Evolutionary conservation across 2,329 filamentous ascomycete species (phyloP), one percentile per base, ranked within the genome.

Genomic region (Taxawa tesnikishii): DNA sequence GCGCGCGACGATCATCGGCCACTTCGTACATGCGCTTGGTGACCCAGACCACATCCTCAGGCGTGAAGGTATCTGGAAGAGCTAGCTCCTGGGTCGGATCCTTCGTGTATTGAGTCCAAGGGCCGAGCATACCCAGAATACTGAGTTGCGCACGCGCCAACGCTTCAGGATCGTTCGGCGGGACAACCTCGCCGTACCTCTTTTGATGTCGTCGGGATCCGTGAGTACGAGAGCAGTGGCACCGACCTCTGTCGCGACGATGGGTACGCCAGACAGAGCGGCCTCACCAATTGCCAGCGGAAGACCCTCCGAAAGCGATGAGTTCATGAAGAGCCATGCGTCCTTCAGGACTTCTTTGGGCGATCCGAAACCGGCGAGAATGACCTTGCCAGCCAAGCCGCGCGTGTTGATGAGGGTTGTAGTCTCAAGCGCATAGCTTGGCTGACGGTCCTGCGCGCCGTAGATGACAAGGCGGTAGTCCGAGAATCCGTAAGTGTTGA

Each of bases 401-500:
- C 70, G 69, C n/a, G 64, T 65, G 4, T 67, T 65, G 38, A 73
- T 68, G 24, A 73, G 63, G 45, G 68, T 69, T 47, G 65, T 68
- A 52, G 65, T 74, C 45, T 66, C 68, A 0, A 68, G 70, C 1
- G 70, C 70, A 43, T 75, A 75, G 2, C 68, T 65, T 0, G 73
- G 73, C 15, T 72, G 65, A 39, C 73, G 72, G 49, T 77, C 73
- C 34, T 75, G 68, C 12, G 70, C 71, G 8, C 73, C 73, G 43
- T 77, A 78, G 12, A 78, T 68, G 36, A 73, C 65, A 2, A 78
- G 62, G 32, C 66, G 62, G 50, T 77, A 78, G 37, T 77, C 72
- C 26, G 62, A 65, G 51, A 78, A 76, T n/a, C 73, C 72, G 63
- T 68, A 77, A 42, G 72, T 63, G 46, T 78, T 76, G 41, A 75